Conservation (phyloP, 441 rosid genomes). For the Eugenia klotzschiana region DNA sequence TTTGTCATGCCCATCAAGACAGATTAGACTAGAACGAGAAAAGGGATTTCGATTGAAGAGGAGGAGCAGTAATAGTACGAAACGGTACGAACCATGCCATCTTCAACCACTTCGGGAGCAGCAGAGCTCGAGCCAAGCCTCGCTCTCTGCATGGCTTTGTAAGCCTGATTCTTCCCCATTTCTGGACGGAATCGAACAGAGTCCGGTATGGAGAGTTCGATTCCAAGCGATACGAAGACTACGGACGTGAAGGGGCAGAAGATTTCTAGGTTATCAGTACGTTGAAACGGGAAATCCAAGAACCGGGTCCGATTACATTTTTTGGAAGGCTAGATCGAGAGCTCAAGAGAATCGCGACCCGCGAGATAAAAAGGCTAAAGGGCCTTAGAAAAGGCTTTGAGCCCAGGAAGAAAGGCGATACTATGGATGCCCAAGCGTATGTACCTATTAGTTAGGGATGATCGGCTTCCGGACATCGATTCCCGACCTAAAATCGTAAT, state of each 20-base stretch:
- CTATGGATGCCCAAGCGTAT: not conserved
- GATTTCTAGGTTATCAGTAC: not conserved
- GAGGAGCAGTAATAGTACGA: conserved; percentile 15
- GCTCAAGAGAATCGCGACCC: not conserved
- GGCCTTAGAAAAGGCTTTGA: not conserved
- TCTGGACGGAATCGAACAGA: not conserved
- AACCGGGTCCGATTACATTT: not conserved
- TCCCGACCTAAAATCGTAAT: not conserved
- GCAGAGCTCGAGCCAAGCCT: conserved; percentile 72
- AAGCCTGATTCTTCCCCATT: conserved; percentile 96
- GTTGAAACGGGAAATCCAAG: not conserved
- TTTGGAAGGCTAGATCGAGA: not conserved
- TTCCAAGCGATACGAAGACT: not conserved
- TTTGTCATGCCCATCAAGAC: not conserved
- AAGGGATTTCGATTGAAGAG: not conserved
- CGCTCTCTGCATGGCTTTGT: conserved; percentile 97
- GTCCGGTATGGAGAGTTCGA: not conserved
- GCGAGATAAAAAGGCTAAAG: not conserved
- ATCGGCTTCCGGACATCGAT: rapidly evolving
- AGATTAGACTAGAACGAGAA: not conserved
- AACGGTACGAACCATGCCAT: conserved; percentile 98
- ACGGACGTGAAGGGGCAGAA: not conserved
- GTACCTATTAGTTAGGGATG: not conserved
- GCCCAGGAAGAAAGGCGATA: not conserved
- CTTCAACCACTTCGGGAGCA: conserved; percentile 75